phyloP scores from a whole-genome alignment of 768 basidiomycete genomes.

The Saitozyma sp. region DNA sequence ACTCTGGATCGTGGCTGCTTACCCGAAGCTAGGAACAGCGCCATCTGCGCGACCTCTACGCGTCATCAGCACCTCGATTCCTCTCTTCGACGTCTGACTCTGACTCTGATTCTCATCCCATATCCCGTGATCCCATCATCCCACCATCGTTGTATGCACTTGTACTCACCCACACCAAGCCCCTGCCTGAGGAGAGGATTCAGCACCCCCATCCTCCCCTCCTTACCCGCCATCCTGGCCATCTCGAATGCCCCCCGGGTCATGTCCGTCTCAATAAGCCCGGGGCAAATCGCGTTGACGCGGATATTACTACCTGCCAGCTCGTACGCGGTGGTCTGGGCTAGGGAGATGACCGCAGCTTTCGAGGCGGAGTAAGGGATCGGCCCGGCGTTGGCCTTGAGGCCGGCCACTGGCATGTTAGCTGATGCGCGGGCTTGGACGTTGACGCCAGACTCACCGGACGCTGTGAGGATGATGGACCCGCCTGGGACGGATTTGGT shows the following conservation, averaged over 20 bases:
- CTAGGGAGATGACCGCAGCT: constrained; percentile 87
- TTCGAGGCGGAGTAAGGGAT: constrained; percentile 82
- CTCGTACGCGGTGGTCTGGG: constrained; percentile 76
- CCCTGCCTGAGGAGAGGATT: constrained; percentile 81
- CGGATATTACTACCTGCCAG: constrained; percentile 79
- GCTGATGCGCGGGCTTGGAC: neutral
- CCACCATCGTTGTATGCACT: neutral
- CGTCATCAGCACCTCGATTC: neutral
- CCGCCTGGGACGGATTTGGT: constrained; percentile 72
- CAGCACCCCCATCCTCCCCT: constrained; percentile 73
- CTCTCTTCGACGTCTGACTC: constrained; percentile 8
- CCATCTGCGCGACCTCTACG: constrained; percentile 76
- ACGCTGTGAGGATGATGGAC: constrained; percentile 82
- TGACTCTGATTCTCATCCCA: constrained; percentile 3
- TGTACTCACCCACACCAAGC: constrained; percentile 67
- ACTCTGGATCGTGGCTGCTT: constrained; percentile 27
- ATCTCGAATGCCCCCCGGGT: constrained; percentile 72
- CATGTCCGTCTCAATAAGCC: constrained; percentile 86
- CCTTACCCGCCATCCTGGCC: constrained; percentile 73
- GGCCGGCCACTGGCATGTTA: constrained; percentile 25
- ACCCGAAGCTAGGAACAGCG: constrained; percentile 86
- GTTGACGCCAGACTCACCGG: constrained; percentile 58
- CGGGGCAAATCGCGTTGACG: constrained; percentile 85
- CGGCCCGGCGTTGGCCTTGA: constrained; percentile 31
- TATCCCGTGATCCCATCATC: neutral